A percentile compares a stretch with the other conserved stretches of the same genome.
These are phyloP conservation scores for Diplodia scrobiculata DNA, from an alignment of 2,329 filamentous ascomycete species.

Conservation along the genomic window DNA sequence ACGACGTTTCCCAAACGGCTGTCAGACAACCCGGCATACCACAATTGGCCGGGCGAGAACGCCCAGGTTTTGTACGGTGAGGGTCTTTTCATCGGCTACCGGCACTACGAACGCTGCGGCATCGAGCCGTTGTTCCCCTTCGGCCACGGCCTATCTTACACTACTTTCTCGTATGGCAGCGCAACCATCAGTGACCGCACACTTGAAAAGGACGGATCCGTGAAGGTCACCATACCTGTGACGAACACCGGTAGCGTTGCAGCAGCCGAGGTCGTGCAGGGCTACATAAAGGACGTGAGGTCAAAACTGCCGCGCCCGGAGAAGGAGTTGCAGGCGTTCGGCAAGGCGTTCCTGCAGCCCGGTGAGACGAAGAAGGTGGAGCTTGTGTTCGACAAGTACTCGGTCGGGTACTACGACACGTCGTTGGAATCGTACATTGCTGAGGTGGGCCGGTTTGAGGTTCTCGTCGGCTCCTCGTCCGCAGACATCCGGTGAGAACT, in stretches of 20 bases:
- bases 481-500: constrained; percentile 63
- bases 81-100: constrained; percentile 72
- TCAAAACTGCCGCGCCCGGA: constrained; percentile 65
- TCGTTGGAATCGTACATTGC: constrained; percentile 63
- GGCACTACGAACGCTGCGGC: constrained; percentile 64
- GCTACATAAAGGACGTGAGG: constrained; percentile 66
- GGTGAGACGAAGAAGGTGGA: constrained; percentile 42
- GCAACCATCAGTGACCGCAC: constrained; percentile 13
- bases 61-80: constrained; percentile 69
- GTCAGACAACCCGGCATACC: constrained; percentile 69
- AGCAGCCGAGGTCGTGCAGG: constrained; percentile 67
- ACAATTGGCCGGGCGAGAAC: constrained; percentile 74
- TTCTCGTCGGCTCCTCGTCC: constrained; percentile 64
- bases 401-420: constrained; percentile 64
- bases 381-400: constrained; percentile 49
- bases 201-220: constrained; percentile 30
- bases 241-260: constrained; percentile 60
- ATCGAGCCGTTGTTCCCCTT: constrained; percentile 68
- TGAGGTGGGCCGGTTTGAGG: constrained; percentile 64
- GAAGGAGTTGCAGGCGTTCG: constrained; percentile 71
- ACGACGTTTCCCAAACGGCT: constrained; percentile 65
- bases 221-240: constrained; percentile 55
- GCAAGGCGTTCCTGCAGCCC: constrained; percentile 46
- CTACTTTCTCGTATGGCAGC: constrained; percentile 65
- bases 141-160: constrained; percentile 77